Evolutionary conservation across 306 rosid species (phyloP).

Genomic region (Cotoneaster glaucophyllus): DNA sequence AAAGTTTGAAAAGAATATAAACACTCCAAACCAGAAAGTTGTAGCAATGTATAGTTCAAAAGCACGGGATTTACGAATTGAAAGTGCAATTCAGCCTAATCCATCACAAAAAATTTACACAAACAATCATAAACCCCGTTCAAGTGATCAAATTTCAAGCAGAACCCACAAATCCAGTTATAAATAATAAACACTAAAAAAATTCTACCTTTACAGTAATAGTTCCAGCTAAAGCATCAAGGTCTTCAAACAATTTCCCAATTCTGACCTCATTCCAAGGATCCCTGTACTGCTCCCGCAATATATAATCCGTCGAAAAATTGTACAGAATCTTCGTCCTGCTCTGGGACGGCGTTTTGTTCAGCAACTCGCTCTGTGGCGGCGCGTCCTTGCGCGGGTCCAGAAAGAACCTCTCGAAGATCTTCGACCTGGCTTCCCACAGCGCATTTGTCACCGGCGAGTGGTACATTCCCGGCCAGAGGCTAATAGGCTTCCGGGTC

Average conservation of each 20-base stretch:
- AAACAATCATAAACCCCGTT: background rate
- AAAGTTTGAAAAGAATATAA: background rate
- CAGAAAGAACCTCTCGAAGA: conserved; percentile 56
- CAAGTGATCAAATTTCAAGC: background rate
- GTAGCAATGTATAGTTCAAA: background rate
- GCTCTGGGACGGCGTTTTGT: conserved; percentile 75
- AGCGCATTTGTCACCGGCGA: conserved; percentile 90
- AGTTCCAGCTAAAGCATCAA: conserved; percentile 91
- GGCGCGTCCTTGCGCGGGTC: conserved; percentile 86
- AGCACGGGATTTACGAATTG: background rate
- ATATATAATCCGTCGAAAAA: conserved; percentile 65
- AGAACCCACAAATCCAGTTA: conserved; percentile 2
- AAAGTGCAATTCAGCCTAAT: background rate
- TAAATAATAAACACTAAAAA: background rate
- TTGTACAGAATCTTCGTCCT: conserved; percentile 62
- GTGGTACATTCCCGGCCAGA: conserved; percentile 97
- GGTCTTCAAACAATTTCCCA: conserved; percentile 90
- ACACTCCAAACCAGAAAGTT: background rate
- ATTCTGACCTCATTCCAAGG: conserved; percentile 92
- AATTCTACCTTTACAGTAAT: conserved; percentile 68
- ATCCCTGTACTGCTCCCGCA: conserved; percentile 86
- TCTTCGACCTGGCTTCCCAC: conserved; percentile 72
- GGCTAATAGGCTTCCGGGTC: conserved; percentile 50
- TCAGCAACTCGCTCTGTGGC: conserved; percentile 77
- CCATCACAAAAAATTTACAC: background rate